These are phyloP conservation scores for Helicocarpus griseus DNA, from an alignment of 2,329 filamentous ascomycete species.

Conservation along the genomic window DNA sequence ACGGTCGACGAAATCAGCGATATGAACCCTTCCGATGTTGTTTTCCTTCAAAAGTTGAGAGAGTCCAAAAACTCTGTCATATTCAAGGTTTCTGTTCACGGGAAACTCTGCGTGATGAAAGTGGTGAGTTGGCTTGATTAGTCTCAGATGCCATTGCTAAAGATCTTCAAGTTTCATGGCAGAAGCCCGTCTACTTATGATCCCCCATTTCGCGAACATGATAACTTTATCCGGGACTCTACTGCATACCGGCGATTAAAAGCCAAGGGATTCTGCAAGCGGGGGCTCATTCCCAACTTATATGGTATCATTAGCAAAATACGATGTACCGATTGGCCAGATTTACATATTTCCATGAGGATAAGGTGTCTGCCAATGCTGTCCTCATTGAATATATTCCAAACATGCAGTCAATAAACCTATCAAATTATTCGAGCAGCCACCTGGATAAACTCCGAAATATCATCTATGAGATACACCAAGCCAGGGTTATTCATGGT, in stretches of 20 bases:
- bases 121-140: background rate
- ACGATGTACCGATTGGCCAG: background rate
- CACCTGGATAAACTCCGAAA: conserved; percentile 13
- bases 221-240: conserved; percentile 6
- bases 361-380: conserved; percentile 12
- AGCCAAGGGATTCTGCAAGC: background rate
- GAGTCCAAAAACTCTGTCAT: conserved; percentile 9
- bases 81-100: conserved; percentile 10
- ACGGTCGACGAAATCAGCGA: background rate
- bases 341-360: conserved; percentile 2
- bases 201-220: background rate
- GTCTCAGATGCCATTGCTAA: background rate
- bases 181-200: background rate
- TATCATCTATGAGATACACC: conserved; percentile 16
- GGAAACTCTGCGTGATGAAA: background rate
- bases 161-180: conserved; percentile 2
- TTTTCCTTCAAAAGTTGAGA: conserved; percentile 7
- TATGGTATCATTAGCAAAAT: conserved; percentile 3
- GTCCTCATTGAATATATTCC: conserved; percentile 19
- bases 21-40: conserved; percentile 5
- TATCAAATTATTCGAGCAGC: no score
- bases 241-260: conserved; percentile 7
- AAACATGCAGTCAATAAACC: conserved; percentile 10
- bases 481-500: conserved; percentile 16
- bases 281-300: conserved; percentile 1